These are phyloP conservation scores for Harringtonia aguacate DNA, from an alignment of 2,329 filamentous ascomycete genomes.

Conservation along the genomic window DNA sequence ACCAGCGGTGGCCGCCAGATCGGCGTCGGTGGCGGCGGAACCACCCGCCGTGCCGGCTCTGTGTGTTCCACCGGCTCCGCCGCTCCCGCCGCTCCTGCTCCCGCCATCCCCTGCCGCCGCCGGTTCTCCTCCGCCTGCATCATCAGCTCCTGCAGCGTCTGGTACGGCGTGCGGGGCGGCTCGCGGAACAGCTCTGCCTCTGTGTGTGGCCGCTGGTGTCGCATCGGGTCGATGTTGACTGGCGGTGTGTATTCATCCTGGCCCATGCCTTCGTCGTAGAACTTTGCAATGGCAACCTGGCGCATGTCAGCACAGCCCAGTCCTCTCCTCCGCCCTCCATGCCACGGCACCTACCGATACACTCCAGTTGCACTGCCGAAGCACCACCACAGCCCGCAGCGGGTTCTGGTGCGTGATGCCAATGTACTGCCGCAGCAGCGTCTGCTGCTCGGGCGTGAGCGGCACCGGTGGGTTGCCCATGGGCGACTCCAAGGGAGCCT, in stretches of 20 bases:
- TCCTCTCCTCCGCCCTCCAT: too few relatives aligned
- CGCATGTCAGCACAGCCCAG: not conserved
- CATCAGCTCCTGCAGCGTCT: not conserved
- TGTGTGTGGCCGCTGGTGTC: conserved; percentile 12
- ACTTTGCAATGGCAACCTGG: conserved; percentile 90
- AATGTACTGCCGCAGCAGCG: conserved; percentile 78
- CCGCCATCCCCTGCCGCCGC: not conserved
- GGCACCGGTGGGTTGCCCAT: conserved; percentile 33
- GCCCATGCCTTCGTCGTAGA: conserved; percentile 65
- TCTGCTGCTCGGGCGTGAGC: conserved; percentile 69
- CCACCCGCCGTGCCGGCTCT: conserved; percentile 72
- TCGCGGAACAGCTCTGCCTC: not conserved
- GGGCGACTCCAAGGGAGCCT: not conserved
- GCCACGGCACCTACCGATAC: conserved; percentile 71
- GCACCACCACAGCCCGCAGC: conserved; percentile 69
- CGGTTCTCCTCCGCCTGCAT: not conserved
- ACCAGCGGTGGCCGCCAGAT: conserved; percentile 64
- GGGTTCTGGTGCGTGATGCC: conserved; percentile 76
- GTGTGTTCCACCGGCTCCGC: conserved; percentile 21
- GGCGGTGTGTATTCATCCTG: conserved; percentile 62
- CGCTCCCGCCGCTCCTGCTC: not conserved
- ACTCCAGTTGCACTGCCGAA: conserved; percentile 91
- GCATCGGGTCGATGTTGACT: conserved; percentile 54
- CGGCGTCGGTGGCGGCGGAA: conserved; percentile 57
- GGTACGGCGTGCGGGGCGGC: not conserved